Evolutionary conservation across 2,329 filamentous ascomycete genomes (phyloP).

Genomic region (Metarhizium album): DNA sequence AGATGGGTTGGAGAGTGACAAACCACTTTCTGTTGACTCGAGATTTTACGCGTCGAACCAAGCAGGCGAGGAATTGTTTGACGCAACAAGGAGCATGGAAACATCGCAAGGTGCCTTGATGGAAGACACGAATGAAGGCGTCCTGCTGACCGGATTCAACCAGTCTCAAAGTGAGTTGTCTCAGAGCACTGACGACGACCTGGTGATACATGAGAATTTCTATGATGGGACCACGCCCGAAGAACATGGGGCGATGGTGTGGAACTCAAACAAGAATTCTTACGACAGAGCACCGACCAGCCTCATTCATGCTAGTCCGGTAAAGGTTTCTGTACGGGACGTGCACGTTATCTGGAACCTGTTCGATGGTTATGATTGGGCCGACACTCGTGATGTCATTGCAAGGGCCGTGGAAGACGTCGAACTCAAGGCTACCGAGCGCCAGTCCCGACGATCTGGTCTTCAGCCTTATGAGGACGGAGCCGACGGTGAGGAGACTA

Average conservation of each 20-base stretch:
- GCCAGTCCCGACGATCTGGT: constrained; percentile 47
- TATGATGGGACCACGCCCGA: constrained; percentile 54
- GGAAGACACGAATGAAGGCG: constrained; percentile 26
- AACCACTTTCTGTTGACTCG: constrained; percentile 27
- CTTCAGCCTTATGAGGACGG: constrained; percentile 54
- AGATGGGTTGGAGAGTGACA: constrained; percentile 20
- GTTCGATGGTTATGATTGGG: constrained; percentile 97
- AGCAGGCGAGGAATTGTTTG: constrained; percentile 37
- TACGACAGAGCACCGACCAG: constrained; percentile 56
- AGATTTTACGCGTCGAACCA: constrained; percentile 36
- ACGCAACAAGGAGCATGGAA: constrained; percentile 28
- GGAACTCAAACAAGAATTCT: constrained; percentile 67
- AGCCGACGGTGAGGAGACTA: constrained; percentile 71
- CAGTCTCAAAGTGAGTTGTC: constrained; percentile 23
- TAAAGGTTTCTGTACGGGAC: constrained; percentile 71
- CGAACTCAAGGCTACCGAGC: constrained; percentile 70
- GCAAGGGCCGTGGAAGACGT: constrained; percentile 81
- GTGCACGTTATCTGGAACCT: constrained; percentile 96
- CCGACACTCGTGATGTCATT: constrained; percentile 74
- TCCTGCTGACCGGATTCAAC: constrained; percentile 24
- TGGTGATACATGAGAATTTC: constrained; percentile 68
- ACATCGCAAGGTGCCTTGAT: constrained; percentile 19
- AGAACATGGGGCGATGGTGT: constrained; percentile 59
- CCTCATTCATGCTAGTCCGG: constrained; percentile 54
- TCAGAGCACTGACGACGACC: constrained; percentile 46